phyloP scores from a whole-genome alignment of 352 stramenopile species.

The Achlya hypogyna region DNA sequence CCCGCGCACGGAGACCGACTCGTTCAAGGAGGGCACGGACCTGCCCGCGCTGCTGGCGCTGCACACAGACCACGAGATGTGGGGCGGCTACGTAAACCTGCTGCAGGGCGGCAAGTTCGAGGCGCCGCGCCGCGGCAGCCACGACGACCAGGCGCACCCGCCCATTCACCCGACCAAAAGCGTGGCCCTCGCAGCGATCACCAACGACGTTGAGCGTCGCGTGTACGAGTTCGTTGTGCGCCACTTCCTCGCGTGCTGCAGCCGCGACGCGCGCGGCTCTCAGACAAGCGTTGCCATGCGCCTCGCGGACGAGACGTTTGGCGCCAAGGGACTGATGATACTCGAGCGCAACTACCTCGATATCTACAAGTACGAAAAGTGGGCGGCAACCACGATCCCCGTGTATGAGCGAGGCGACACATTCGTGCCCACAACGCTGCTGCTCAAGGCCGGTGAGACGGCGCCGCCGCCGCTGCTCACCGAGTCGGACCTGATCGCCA shows the following conservation, averaged over 20 bases:
- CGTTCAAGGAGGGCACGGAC: constrained; percentile 92
- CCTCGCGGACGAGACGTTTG: constrained; percentile 84
- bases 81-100: constrained; percentile 70
- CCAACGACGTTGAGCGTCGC: constrained; percentile 83
- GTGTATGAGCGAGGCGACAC: constrained; percentile 69
- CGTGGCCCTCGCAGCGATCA: constrained; percentile 56
- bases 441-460: constrained; percentile 68
- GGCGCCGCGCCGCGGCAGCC: constrained; percentile 79
- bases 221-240: constrained; percentile 97
- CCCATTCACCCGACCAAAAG: constrained; percentile 98
- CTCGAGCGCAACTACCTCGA: constrained; percentile 91
- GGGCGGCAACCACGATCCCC: constrained; percentile 79
- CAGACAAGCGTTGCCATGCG: constrained; percentile 85
- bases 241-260: constrained; percentile 99
- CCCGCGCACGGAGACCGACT: constrained; percentile 98
- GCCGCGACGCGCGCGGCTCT: constrained; percentile 86
- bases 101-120: constrained; percentile 67
- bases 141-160: constrained; percentile 96
- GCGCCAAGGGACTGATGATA: constrained; percentile 83
- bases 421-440: constrained; percentile 56
- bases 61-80: constrained; percentile 62
- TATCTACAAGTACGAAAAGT: constrained; percentile 93
- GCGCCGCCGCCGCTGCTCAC: constrained; percentile 82
- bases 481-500: constrained; percentile 88
- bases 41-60: constrained; percentile 66